Evolutionary conservation across 2,329 filamentous ascomycete species (phyloP).

Genomic region (Xylogone sp.): DNA sequence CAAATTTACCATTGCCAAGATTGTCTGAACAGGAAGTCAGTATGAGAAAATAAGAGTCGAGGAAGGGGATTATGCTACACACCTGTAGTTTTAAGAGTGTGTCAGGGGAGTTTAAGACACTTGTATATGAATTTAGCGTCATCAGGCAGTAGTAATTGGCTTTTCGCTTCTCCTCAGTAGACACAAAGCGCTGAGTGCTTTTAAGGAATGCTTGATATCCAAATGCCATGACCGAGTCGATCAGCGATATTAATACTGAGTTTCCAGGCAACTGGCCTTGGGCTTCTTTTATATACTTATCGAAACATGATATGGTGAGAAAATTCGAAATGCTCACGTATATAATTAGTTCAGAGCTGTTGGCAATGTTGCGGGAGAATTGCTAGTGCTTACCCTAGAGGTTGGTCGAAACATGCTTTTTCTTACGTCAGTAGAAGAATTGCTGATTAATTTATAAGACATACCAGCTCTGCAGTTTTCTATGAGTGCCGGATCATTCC

Average conservation of each 20-base stretch:
- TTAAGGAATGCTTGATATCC: constrained; percentile 5
- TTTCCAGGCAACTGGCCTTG: neutral
- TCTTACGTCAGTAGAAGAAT: neutral
- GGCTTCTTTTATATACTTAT: neutral
- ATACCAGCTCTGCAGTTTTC: constrained; percentile 7
- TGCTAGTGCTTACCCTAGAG: constrained; percentile 1
- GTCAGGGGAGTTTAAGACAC: constrained; percentile 1
- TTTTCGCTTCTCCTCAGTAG: constrained; percentile 1
- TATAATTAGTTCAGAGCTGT: neutral
- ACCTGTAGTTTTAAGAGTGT: constrained; percentile 5
- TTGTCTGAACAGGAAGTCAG: constrained; percentile 4
- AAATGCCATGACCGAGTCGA: constrained; percentile 6
- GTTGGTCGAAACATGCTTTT: constrained; percentile 3
- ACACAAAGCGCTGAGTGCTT: neutral
- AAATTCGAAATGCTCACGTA: neutral
- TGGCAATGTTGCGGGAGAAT: neutral
- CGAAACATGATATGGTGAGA: neutral
- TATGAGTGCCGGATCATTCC: constrained; percentile 7
- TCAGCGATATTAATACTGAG: constrained; percentile 3
- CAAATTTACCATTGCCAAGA: constrained; percentile 6
- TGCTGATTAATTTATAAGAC: neutral
- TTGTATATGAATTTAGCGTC: constrained; percentile 1
- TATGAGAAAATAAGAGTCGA: neutral
- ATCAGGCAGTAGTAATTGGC: constrained; percentile 3
- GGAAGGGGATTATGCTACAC: neutral